Conservation (phyloP, 2,329 filamentous ascomycete genomes). For the Apiospora rasikravindrae region DNA sequence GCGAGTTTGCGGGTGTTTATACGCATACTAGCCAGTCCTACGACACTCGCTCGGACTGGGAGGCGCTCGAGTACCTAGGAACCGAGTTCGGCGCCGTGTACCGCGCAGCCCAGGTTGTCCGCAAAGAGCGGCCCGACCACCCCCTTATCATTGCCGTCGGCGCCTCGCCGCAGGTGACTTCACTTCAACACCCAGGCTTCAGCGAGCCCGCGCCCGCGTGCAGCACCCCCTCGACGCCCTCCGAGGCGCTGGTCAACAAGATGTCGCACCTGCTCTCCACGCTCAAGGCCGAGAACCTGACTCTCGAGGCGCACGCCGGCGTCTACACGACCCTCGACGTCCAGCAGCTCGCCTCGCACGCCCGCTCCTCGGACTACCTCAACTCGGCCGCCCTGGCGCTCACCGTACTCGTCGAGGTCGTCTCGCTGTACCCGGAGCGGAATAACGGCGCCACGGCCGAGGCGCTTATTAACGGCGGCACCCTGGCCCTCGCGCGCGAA, state of each 20-base stretch:
- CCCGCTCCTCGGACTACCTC: conserved; percentile 48
- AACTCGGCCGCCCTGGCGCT: conserved; percentile 66
- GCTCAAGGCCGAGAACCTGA: conserved; percentile 45
- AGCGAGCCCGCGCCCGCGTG: conserved; percentile 10
- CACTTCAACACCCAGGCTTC: conserved; percentile 61
- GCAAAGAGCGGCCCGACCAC: conserved; percentile 35
- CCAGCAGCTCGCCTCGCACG: conserved; percentile 78
- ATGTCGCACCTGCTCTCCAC: conserved; percentile 47
- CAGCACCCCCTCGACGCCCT: not conserved
- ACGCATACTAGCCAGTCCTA: conserved; percentile 78
- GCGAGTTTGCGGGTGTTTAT: conserved; percentile 69
- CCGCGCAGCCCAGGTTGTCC: conserved; percentile 48
- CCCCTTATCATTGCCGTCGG: conserved; percentile 69
- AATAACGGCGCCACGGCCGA: conserved; percentile 58
- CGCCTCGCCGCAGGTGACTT: conserved; percentile 75
- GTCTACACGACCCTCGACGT: conserved; percentile 79
- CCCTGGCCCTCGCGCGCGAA: conserved; percentile 74
- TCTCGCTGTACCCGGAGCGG: conserved; percentile 68
- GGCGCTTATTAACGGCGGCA: conserved; percentile 71
- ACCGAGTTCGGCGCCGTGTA: conserved; percentile 63
- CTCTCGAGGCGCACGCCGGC: conserved; percentile 75
- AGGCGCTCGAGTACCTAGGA: conserved; percentile 62
- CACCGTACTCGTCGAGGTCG: conserved; percentile 73
- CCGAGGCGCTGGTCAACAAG: conserved; percentile 8
- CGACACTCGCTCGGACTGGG: conserved; percentile 55